Conservation (phyloP, 345 rosid genomes). For the Melaleuca quinquenervia region DNA sequence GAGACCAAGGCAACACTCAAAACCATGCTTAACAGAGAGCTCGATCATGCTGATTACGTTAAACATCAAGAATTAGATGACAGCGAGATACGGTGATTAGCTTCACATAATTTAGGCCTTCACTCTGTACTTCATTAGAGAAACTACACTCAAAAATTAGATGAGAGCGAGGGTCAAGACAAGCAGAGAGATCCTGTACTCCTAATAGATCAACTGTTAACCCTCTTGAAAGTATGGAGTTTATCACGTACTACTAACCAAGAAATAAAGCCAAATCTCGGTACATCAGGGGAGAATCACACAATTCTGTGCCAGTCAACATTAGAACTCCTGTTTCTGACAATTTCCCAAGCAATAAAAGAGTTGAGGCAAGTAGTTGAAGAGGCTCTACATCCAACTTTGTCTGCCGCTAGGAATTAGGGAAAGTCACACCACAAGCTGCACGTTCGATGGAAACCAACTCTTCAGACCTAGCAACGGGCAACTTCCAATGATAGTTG, state of each 20-base stretch:
- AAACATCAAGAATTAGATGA: neutral
- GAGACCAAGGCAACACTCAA: too few relatives aligned
- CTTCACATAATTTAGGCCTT: neutral
- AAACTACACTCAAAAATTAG: accelerated
- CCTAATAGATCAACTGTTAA: neutral
- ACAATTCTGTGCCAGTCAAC: neutral
- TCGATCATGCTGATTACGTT: neutral
- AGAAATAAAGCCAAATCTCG: neutral
- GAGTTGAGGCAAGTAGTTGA: neutral
- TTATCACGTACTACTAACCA: neutral
- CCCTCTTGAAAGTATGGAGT: neutral
- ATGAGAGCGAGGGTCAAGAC: neutral
- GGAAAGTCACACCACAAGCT: neutral
- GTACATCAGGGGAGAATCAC: neutral
- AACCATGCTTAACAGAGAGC: too few relatives aligned
- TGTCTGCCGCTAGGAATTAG: neutral
- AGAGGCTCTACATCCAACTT: neutral
- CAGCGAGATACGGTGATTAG: neutral
- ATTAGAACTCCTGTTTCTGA: neutral
- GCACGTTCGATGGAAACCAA: neutral
- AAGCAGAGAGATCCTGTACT: neutral
- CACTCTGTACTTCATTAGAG: neutral
- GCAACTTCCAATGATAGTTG: neutral
- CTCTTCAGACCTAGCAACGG: neutral
- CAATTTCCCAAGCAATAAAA: neutral